These are phyloP conservation scores for Dactylis glomerata DNA, from an alignment of 176 grass and related monocot genomes.

Conservation along the genomic window DNA sequence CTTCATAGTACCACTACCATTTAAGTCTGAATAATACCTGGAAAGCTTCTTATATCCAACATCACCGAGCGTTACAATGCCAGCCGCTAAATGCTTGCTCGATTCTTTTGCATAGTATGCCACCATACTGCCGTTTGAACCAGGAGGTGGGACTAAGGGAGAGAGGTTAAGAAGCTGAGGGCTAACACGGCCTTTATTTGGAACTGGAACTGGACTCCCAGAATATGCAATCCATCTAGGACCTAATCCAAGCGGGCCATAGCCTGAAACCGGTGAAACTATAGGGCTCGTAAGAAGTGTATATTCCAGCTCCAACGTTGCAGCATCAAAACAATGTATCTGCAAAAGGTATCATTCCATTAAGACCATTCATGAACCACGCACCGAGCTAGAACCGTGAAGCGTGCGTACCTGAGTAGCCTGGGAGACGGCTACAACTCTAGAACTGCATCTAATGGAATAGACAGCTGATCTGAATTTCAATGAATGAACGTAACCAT, in stretches of 20 bases:
- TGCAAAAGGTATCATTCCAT: conserved; percentile 44
- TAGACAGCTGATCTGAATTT: conserved; percentile 82
- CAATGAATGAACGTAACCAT: conserved; percentile 74
- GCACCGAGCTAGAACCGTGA: neutral
- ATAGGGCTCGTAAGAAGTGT: conserved; percentile 66
- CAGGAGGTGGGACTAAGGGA: conserved; percentile 23
- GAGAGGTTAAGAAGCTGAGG: conserved; percentile 61
- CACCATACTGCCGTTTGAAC: conserved; percentile 64
- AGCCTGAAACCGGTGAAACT: conserved; percentile 54
- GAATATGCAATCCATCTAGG: conserved; percentile 87
- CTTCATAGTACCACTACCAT: conserved; percentile 49
- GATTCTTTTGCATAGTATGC: conserved; percentile 97
- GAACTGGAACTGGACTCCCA: conserved; percentile 63
- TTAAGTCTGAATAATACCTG: conserved; percentile 68
- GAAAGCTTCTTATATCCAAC: conserved; percentile 77
- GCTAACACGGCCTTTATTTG: conserved; percentile 58
- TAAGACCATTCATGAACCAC: conserved; percentile 8
- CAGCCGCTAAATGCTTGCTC: conserved; percentile 74
- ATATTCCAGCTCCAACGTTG: conserved; percentile 74
- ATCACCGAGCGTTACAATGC: conserved; percentile 88
- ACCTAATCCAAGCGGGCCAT: conserved; percentile 86
- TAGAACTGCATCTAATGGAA: conserved; percentile 78
- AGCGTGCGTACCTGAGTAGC: conserved; percentile 71
- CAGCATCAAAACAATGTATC: conserved; percentile 95
- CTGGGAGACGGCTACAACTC: conserved; percentile 81